These are phyloP conservation scores for Geotrichum restrictum DNA, from an alignment of 1,139 yeast species.

Conservation along the genomic window DNA sequence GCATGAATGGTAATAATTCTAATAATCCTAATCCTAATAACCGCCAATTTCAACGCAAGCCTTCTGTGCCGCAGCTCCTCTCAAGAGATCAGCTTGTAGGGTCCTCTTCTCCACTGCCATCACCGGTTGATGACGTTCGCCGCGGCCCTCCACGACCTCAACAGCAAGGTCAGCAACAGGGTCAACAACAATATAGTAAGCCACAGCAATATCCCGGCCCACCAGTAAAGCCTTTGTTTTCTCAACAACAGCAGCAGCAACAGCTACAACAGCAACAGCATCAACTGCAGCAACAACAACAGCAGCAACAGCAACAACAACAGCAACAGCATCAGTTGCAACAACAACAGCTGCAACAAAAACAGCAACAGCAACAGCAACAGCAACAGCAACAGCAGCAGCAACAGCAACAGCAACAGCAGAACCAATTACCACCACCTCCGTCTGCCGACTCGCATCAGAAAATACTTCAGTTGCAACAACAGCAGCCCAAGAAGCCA, in stretches of 20 bases:
- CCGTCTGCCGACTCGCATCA: constrained; percentile 33
- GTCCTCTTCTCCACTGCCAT: background rate
- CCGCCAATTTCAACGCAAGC: constrained; percentile 16
- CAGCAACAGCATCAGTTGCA: background rate
- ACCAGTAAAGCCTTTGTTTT: constrained; percentile 16
- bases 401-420: constrained; percentile 23
- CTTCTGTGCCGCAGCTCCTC: constrained; percentile 10
- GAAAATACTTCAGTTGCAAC: constrained; percentile 23
- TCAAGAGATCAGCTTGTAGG: background rate
- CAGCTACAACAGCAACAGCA: constrained; percentile 2
- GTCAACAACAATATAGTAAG: background rate
- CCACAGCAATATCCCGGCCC: constrained; percentile 14
- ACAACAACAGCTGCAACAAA: constrained; percentile 18
- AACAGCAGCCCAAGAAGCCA: constrained; percentile 4
- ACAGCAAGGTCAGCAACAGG: background rate
- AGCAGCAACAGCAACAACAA: constrained; percentile 15
- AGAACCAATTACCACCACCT: constrained; percentile 20
- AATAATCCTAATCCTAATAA: constrained; percentile 4
- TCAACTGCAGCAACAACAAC: constrained; percentile 1
- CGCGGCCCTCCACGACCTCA: background rate
- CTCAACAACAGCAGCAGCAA: constrained; percentile 12
- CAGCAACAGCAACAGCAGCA: constrained; percentile 30
- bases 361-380: constrained; percentile 25
- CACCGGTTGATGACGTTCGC: background rate
- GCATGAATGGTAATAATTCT: background rate